Conservation (phyloP, 768 basidiomycete species). For the Lanmaoa rubissima region DNA sequence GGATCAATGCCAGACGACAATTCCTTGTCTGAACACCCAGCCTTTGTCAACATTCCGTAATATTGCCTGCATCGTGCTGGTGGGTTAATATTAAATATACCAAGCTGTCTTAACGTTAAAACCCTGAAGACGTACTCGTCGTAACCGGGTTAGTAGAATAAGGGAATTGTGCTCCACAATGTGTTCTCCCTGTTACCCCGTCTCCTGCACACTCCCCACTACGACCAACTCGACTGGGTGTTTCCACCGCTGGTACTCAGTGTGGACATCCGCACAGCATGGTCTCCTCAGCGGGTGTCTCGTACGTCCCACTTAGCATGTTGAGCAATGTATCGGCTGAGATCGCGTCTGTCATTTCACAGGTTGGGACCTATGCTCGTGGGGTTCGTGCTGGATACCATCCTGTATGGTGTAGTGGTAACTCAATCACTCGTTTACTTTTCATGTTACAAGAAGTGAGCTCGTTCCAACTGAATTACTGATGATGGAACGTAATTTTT, state of each 20-base stretch:
- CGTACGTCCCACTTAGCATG: constrained; percentile 13
- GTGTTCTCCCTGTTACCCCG: not conserved
- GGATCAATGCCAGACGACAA: not conserved
- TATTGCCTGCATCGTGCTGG: constrained; percentile 1
- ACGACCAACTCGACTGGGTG: constrained; percentile 7
- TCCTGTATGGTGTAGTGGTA: constrained; percentile 36
- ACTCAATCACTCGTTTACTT: constrained; percentile 35
- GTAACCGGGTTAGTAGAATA: constrained; percentile 14
- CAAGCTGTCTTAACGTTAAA: not conserved
- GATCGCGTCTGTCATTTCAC: not conserved
- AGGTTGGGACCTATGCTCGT: constrained; percentile 37
- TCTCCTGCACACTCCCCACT: constrained; percentile 1
- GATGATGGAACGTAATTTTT: not conserved
- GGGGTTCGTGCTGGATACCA: constrained; percentile 35
- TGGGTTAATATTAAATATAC: not conserved
- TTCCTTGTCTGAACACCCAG: not conserved
- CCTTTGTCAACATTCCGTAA: constrained; percentile 14
- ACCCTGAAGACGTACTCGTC: constrained; percentile 25
- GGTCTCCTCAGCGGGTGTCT: constrained; percentile 21
- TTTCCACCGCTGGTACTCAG: constrained; percentile 1
- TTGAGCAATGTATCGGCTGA: not conserved
- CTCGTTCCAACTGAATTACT: not conserved
- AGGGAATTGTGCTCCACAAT: constrained; percentile 3
- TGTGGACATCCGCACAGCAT: constrained; percentile 15
- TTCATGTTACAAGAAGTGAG: constrained; percentile 28